Evolutionary conservation across 2,329 filamentous ascomycete genomes (phyloP).

Genomic region (Nemania sp.): DNA sequence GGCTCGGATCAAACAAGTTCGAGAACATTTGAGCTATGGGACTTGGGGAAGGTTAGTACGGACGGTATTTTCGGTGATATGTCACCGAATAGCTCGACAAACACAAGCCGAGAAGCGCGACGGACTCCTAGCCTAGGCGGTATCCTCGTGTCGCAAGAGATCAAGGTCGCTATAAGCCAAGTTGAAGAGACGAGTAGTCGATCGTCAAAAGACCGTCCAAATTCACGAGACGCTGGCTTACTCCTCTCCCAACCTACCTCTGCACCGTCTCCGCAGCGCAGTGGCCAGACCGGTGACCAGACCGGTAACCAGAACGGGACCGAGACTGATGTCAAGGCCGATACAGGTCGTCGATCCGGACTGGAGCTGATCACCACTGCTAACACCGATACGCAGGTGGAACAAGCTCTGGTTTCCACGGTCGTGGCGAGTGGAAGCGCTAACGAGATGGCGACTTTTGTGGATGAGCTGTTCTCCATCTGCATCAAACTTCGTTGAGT

Average conservation of each 20-base stretch:
- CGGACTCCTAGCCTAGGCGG: conserved; percentile 58
- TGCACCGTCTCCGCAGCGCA: neutral
- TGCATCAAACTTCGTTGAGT: conserved; percentile 45
- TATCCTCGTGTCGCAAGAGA: conserved; percentile 72
- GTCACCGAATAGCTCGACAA: conserved; percentile 27
- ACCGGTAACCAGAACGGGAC: conserved; percentile 3
- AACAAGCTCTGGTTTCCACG: conserved; percentile 46
- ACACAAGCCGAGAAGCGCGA: conserved; percentile 33
- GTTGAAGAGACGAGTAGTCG: conserved; percentile 46
- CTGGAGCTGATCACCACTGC: conserved; percentile 38
- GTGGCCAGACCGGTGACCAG: conserved; percentile 5
- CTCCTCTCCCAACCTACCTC: neutral
- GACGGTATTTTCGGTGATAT: conserved; percentile 32
- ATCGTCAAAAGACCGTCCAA: conserved; percentile 6
- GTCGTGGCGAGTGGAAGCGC: conserved; percentile 53
- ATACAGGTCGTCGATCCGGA: conserved; percentile 1
- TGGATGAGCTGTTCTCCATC: conserved; percentile 49
- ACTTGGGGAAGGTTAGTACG: conserved; percentile 22
- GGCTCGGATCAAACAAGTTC: conserved; percentile 49
- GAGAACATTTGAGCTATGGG: conserved; percentile 52
- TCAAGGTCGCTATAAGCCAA: conserved; percentile 63
- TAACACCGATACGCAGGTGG: conserved; percentile 21
- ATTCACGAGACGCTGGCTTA: conserved; percentile 17
- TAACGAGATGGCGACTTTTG: conserved; percentile 49
- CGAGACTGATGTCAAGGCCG: conserved; percentile 6